These are phyloP conservation scores for Boletus smithii DNA, from an alignment of 1,284 basidiomycete genomes.

Conservation along the genomic window DNA sequence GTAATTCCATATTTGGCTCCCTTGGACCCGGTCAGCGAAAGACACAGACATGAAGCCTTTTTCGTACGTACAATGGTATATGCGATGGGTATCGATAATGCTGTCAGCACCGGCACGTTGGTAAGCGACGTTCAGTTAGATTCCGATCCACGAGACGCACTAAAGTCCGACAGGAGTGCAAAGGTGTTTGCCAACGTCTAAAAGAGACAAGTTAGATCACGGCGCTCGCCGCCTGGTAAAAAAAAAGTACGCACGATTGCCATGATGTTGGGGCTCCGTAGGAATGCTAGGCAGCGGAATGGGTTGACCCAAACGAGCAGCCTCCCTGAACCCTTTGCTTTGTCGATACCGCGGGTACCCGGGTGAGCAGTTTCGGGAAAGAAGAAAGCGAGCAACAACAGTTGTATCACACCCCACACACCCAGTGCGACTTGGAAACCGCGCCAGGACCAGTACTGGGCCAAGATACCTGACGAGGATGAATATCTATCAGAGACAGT, in stretches of 20 bases:
- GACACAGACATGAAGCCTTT: slow-evolving; percentile 1
- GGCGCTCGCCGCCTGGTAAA: no score
- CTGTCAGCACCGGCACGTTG: slow-evolving; percentile 22
- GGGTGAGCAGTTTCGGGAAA: slow-evolving; percentile 74
- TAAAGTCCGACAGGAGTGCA: slow-evolving; percentile 44
- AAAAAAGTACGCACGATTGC: slow-evolving; percentile 43
- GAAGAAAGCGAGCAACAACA: slow-evolving; percentile 46
- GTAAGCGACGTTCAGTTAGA: not conserved
- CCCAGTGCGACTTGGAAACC: slow-evolving; percentile 57
- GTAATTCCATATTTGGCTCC: slow-evolving; percentile 55
- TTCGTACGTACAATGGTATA: slow-evolving; percentile 31
- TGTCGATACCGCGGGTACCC: slow-evolving; percentile 45
- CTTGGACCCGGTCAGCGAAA: slow-evolving; percentile 30
- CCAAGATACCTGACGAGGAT: slow-evolving; percentile 37
- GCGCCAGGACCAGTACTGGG: slow-evolving; percentile 68
- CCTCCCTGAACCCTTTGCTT: slow-evolving; percentile 32
- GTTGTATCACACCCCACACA: slow-evolving; percentile 41
- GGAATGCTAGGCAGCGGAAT: slow-evolving; percentile 47
- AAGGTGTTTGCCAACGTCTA: slow-evolving; percentile 42
- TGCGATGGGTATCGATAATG: slow-evolving; percentile 36
- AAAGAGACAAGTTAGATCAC: not conserved
- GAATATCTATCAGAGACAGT: not conserved
- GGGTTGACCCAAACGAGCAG: slow-evolving; percentile 58
- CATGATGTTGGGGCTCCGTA: slow-evolving; percentile 59
- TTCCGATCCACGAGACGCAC: slow-evolving; percentile 28